A percentile compares a stretch with the other conserved stretches of the same genome.
Conservation (phyloP, 495 filamentous ascomycete genomes). For the Podospora pseudocomata region DNA sequence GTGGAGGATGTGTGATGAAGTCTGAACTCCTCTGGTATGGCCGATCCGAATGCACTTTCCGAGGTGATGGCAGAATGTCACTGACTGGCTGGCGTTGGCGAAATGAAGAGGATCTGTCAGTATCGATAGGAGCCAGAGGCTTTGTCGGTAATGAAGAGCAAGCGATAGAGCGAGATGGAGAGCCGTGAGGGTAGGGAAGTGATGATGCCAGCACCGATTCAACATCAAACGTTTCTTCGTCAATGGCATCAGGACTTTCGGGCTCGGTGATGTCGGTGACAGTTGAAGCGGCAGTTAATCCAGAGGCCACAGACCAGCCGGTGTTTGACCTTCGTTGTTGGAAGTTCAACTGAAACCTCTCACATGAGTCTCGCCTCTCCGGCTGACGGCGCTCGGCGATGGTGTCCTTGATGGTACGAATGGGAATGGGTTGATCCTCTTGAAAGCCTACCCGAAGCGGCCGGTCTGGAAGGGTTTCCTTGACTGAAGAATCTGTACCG, state of each 20-base stretch:
- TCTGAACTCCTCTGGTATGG: background rate
- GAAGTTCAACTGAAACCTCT: conserved; percentile 14
- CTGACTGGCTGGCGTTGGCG: background rate
- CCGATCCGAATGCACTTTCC: background rate
- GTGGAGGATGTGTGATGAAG: background rate
- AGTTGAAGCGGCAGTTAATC: conserved; percentile 15
- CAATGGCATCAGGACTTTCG: conserved; percentile 18
- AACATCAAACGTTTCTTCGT: conserved; percentile 10
- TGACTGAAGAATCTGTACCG: background rate
- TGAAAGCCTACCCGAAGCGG: background rate
- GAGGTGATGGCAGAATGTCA: background rate
- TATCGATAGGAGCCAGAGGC: background rate
- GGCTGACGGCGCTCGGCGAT: background rate
- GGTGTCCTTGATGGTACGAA: conserved; percentile 7
- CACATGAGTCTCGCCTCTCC: conserved; percentile 20
- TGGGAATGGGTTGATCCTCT: background rate
- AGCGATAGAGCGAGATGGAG: conserved; percentile 1
- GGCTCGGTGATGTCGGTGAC: conserved; percentile 26
- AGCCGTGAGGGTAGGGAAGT: conserved; percentile 13
- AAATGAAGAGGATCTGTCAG: background rate
- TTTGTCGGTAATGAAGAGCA: conserved; percentile 9
- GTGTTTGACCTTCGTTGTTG: conserved; percentile 18
- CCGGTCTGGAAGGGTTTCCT: background rate
- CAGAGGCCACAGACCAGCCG: conserved; percentile 13
- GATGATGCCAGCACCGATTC: conserved; percentile 19